Base-by-base conservation (phyloP, 202 grass and related monocot species). In the Digitaria exilis region DNA sequence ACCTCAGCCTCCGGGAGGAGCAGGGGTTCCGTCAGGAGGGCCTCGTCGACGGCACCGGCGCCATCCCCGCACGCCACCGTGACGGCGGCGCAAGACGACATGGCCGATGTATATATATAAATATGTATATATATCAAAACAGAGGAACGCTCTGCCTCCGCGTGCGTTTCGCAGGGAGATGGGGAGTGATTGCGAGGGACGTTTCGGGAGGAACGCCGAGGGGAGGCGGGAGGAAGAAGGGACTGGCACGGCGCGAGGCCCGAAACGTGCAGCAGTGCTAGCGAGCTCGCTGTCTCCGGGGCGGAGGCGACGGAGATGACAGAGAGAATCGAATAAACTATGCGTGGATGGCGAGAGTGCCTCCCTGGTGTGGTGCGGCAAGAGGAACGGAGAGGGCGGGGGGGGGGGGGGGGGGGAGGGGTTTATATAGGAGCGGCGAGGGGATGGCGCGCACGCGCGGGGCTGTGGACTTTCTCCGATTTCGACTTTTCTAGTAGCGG, bases 281-380 rank as follows among this genome's bases (percentile, higher is more conserved):
- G 69, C 43, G 32, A 37, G 68, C 80, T 19, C n/a, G 75, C 81
- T 84, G 82, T 89, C 82, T 76, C 87, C 87, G 87, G 61, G 52
- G 41, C 32, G 81, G 87, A 84, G 71, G 76, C 87, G 68, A 79
- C 21, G 59, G 72, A 37, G 50, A n/a, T 65, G 84, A 61, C 66
- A 86, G 13, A 19, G 52, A 31, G 56, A 61, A 76, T 10, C 0
- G 30, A 78, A 68, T 79, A 61, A 71, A 29, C 46, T 78, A 69
- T 69, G 58, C 48, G 77, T 25, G 68, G 57, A 34, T 87, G 65
- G 65, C 61, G 21, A 24, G 67, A 50, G 69, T 21, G 51, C 18
- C 51, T 1, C n/a, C 41, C 41, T 24, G 49, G 61, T 34, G 72
- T n/a, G n/a, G n/a, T 34, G 72, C 71, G 50, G 21, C 62, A 52